These are phyloP conservation scores for Linnemannia elongata DNA, from an alignment of 192 early-diverging fungal species.

Conservation along the genomic window DNA sequence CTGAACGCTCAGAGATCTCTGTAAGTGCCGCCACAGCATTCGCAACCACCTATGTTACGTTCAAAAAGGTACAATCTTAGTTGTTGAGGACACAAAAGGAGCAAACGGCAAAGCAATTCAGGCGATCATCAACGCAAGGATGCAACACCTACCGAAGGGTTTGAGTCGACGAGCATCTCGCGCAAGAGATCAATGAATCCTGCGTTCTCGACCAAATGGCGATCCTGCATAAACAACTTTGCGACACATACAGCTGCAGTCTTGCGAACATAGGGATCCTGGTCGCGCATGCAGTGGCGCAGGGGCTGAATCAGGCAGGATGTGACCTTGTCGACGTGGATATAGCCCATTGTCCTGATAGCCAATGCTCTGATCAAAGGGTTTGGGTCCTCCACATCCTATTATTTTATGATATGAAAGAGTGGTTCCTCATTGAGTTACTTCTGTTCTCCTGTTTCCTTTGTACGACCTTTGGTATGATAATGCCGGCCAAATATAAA, in stretches of 20 bases:
- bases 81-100: not conserved
- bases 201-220: slow-evolving; percentile 85
- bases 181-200: slow-evolving; percentile 92
- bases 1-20: slow-evolving; percentile 93
- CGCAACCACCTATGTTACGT: slow-evolving; percentile 83
- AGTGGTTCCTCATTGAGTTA: no score
- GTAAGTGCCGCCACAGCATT: slow-evolving; percentile 94
- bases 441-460: no score
- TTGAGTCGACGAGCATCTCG: slow-evolving; percentile 89
- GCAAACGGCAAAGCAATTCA: not conserved
- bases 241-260: slow-evolving; percentile 95
- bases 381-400: slow-evolving; percentile 94
- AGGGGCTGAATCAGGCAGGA: slow-evolving; percentile 89
- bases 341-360: slow-evolving; percentile 97
- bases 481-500: not conserved
- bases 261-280: slow-evolving; percentile 97
- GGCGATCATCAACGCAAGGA: no score
- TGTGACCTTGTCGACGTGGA: slow-evolving; percentile 93
- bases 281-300: slow-evolving; percentile 83
- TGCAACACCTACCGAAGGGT: slow-evolving; percentile 78
- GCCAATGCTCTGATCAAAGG: slow-evolving; percentile 95
- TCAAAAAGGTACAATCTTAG: not conserved
- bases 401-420: not conserved
- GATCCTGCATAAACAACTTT: slow-evolving; percentile 94
- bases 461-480: no score